Conservation (phyloP, 805 yeast species). For the Sugiyamaella floridensis region DNA sequence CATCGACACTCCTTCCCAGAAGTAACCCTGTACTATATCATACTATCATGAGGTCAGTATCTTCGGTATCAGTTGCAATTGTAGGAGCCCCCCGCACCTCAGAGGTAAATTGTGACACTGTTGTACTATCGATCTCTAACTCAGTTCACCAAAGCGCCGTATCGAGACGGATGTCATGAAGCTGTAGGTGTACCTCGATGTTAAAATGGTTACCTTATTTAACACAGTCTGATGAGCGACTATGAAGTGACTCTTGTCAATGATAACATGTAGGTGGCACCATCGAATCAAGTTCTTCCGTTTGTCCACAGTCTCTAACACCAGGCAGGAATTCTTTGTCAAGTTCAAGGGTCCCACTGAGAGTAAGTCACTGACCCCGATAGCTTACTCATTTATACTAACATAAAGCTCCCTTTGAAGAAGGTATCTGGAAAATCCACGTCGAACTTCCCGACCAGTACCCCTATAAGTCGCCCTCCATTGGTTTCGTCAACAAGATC, state of each 20-base stretch:
- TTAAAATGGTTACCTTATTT: background rate
- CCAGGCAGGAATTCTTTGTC: slow-evolving; percentile 74
- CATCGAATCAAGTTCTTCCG: background rate
- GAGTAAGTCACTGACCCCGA: slow-evolving; percentile 29
- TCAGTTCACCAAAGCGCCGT: slow-evolving; percentile 59
- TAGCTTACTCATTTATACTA: background rate
- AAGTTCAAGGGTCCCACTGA: slow-evolving; percentile 79
- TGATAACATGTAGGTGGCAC: slow-evolving; percentile 48
- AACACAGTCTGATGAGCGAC: slow-evolving; percentile 69
- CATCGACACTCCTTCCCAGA: too few relatives aligned
- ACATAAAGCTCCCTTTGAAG: slow-evolving; percentile 65
- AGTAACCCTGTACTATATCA: background rate
- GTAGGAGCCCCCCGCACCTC: slow-evolving; percentile 1
- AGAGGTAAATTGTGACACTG: too few relatives aligned
- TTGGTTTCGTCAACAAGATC: slow-evolving; percentile 85
- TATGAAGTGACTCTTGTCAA: slow-evolving; percentile 78
- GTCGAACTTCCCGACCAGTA: slow-evolving; percentile 94
- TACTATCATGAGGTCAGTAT: slow-evolving; percentile 9
- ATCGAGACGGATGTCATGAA: slow-evolving; percentile 97
- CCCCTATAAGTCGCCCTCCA: slow-evolving; percentile 93
- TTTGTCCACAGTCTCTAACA: background rate
- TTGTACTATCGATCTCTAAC: too few relatives aligned
- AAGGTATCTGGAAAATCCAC: slow-evolving; percentile 83
- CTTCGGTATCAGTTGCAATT: background rate
- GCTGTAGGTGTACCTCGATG: slow-evolving; percentile 42